Percentiles rank a stretch among this genome's conserved stretches.
Evolutionary conservation across 441 rosid species (phyloP).

Genomic region (Isatis lusitanica): DNA sequence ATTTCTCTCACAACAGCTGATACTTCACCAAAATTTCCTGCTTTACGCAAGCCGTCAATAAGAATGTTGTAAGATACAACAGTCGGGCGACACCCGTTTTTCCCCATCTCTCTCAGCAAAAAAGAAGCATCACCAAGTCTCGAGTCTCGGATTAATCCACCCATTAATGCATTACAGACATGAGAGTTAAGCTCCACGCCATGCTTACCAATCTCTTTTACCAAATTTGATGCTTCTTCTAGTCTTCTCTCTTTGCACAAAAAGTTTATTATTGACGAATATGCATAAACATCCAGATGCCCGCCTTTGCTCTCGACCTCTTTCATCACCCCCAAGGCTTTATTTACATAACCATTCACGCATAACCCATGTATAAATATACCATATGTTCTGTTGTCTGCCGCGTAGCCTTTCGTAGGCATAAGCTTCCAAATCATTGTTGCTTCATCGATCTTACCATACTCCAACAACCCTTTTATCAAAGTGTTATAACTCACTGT

Average conservation of each 20-base stretch:
- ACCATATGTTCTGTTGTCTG: slow-evolving; percentile 66
- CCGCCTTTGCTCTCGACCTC: slow-evolving; percentile 52
- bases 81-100: slow-evolving; percentile 48
- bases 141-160: slow-evolving; percentile 60
- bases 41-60: slow-evolving; percentile 74
- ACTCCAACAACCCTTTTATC: slow-evolving; percentile 63
- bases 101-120: slow-evolving; percentile 58
- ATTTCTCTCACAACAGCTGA: slow-evolving; percentile 68
- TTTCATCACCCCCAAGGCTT: slow-evolving; percentile 60
- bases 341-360: slow-evolving; percentile 70
- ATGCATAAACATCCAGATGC: slow-evolving; percentile 59
- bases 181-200: slow-evolving; percentile 53
- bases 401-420: slow-evolving; percentile 46
- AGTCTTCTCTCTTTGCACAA: slow-evolving; percentile 70
- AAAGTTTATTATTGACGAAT: slow-evolving; percentile 69
- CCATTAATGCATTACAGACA: slow-evolving; percentile 62
- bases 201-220: slow-evolving; percentile 46
- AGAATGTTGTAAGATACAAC: slow-evolving; percentile 70
- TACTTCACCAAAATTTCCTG: slow-evolving; percentile 64
- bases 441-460: slow-evolving; percentile 68
- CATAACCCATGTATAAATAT: slow-evolving; percentile 78
- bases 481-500: slow-evolving; percentile 68
- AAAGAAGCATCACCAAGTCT: slow-evolving; percentile 61
- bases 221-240: slow-evolving; percentile 60
- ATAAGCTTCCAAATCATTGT: slow-evolving; percentile 59